phyloP scores from a whole-genome alignment of 2,329 filamentous ascomycete genomes.

The Arthrobotrys sinensis region DNA sequence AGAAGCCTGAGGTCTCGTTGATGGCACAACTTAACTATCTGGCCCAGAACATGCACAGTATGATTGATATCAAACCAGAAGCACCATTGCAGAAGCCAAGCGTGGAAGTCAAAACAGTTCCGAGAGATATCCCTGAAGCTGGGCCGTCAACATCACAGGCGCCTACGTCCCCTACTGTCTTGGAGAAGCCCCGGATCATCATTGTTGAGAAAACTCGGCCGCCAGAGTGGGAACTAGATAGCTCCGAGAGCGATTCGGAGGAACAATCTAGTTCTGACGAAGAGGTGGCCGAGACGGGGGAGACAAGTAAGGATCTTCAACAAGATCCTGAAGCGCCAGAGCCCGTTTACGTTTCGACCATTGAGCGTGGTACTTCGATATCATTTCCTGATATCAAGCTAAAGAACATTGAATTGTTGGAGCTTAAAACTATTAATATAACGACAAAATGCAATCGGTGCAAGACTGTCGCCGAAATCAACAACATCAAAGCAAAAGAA shows the following conservation, averaged over 20 bases:
- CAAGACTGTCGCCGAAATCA: conserved; percentile 80
- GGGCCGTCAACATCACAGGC: conserved; percentile 6
- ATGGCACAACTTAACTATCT: conserved; percentile 62
- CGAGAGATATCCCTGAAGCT: conserved; percentile 24
- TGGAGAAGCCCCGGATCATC: conserved; percentile 49
- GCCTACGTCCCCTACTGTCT: conserved; percentile 13
- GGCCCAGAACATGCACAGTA: conserved; percentile 59
- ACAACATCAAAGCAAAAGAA: conserved; percentile 73
- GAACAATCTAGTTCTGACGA: conserved; percentile 64
- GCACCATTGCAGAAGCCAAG: background rate
- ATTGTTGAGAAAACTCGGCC: conserved; percentile 48
- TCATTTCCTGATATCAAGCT: conserved; percentile 85
- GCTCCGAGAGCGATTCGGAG: conserved; percentile 65
- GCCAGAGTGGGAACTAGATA: conserved; percentile 69
- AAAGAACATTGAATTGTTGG: conserved; percentile 81
- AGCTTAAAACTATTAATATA: conserved; percentile 77
- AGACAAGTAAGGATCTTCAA: conserved; percentile 33
- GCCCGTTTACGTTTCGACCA: conserved; percentile 65
- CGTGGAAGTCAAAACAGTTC: conserved; percentile 4
- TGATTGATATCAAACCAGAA: conserved; percentile 36
- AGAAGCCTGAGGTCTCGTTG: conserved; percentile 59
- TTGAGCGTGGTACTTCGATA: conserved; percentile 80
- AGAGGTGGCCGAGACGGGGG: conserved; percentile 19
- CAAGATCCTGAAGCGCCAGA: conserved; percentile 65
- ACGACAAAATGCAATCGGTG: conserved; percentile 85